phyloP scores from a whole-genome alignment of 495 filamentous ascomycete genomes.

The Penicillium psychrofluorescens region DNA sequence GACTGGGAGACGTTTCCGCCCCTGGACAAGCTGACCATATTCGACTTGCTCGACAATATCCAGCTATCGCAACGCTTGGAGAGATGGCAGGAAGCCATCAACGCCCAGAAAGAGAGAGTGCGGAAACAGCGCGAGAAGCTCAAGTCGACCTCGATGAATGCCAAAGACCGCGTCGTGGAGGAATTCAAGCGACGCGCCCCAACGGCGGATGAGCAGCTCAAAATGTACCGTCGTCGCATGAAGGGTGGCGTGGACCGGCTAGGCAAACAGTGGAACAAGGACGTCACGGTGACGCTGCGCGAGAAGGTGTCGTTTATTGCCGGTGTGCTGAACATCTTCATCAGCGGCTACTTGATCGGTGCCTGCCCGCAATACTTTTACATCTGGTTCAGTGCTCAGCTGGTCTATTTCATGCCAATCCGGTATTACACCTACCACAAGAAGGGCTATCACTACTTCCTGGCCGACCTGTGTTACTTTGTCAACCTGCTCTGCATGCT shows the following conservation, averaged over 20 bases:
- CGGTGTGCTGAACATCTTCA: slow-evolving; percentile 92
- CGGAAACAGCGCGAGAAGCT: slow-evolving; percentile 74
- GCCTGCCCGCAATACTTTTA: slow-evolving; percentile 81
- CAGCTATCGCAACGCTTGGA: slow-evolving; percentile 83
- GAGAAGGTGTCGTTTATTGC: slow-evolving; percentile 96
- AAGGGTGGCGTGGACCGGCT: slow-evolving; percentile 79
- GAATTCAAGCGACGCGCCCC: slow-evolving; percentile 80
- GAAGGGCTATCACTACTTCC: slow-evolving; percentile 91
- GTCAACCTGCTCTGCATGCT: slow-evolving; percentile 83
- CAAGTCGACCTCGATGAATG: slow-evolving; percentile 46
- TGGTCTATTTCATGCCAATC: slow-evolving; percentile 93
- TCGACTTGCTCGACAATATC: slow-evolving; percentile 91
- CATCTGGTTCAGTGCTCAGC: slow-evolving; percentile 80
- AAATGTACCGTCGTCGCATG: slow-evolving; percentile 84
- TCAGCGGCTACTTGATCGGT: slow-evolving; percentile 90
- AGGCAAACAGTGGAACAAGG: slow-evolving; percentile 78
- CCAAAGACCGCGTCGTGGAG: slow-evolving; percentile 70
- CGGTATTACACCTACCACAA: slow-evolving; percentile 85
- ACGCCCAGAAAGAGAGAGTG: slow-evolving; percentile 77
- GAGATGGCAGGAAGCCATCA: slow-evolving; percentile 71
- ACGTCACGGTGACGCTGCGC: slow-evolving; percentile 74
- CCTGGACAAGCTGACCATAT: slow-evolving; percentile 83
- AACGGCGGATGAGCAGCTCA: slow-evolving; percentile 84
- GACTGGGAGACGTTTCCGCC: slow-evolving; percentile 86
- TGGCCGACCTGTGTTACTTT: slow-evolving; percentile 97